These are phyloP conservation scores for Tylopilus sp. DNA, from an alignment of 1,284 basidiomycete species.

Conservation along the genomic window DNA sequence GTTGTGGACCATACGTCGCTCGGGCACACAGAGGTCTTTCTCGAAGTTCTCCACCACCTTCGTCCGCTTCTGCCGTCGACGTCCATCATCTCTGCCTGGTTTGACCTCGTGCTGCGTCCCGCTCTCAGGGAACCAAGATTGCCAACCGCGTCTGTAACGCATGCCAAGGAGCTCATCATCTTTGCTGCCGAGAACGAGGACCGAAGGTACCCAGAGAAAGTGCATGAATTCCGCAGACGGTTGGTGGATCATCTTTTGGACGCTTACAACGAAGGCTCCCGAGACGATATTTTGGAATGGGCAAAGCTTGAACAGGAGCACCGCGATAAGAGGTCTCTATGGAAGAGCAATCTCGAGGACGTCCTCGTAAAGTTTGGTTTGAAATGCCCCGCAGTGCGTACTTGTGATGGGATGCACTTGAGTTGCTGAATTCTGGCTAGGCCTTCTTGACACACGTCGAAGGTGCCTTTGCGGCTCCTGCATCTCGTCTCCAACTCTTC, in stretches of 20 bases:
- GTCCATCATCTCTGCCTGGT: slow-evolving; percentile 72
- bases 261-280: slow-evolving; percentile 67
- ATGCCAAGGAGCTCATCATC: slow-evolving; percentile 71
- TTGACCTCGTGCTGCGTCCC: slow-evolving; percentile 70
- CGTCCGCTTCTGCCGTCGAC: slow-evolving; percentile 55
- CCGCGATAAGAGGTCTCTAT: slow-evolving; percentile 53
- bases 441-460: slow-evolving; percentile 64
- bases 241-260: slow-evolving; percentile 71
- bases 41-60: slow-evolving; percentile 62
- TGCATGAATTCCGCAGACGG: slow-evolving; percentile 59
- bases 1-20: slow-evolving; percentile 58
- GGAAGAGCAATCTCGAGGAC: slow-evolving; percentile 76
- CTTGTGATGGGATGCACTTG: slow-evolving; percentile 10
- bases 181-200: slow-evolving; percentile 53
- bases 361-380: slow-evolving; percentile 62
- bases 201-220: slow-evolving; percentile 45
- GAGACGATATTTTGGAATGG: slow-evolving; percentile 70
- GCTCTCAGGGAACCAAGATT: slow-evolving; percentile 70
- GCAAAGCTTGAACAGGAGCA: slow-evolving; percentile 58
- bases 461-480: slow-evolving; percentile 53
- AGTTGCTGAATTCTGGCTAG: slow-evolving; percentile 36
- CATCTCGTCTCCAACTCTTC: slow-evolving; percentile 63
- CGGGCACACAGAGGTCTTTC: slow-evolving; percentile 60
- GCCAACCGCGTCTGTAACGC: slow-evolving; percentile 49
- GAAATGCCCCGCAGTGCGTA: slow-evolving; percentile 57